phyloP scores from a whole-genome alignment of 345 rosid genomes.

The Abelmoschus esculentus region DNA sequence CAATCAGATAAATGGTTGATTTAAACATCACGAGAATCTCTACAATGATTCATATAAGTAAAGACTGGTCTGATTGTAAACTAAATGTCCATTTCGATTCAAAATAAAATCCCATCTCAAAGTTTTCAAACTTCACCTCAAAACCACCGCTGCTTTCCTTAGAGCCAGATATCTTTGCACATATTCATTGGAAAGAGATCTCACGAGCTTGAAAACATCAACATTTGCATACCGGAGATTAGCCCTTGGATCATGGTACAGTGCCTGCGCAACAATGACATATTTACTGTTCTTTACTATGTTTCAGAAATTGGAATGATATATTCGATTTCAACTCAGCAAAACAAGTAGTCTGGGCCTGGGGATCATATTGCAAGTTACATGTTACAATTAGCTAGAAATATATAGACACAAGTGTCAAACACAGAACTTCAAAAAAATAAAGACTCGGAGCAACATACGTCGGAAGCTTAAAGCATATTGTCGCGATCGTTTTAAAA shows the following conservation, averaged over 20 bases:
- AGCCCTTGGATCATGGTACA: constrained; percentile 74
- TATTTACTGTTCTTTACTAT: background rate
- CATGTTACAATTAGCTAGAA: background rate
- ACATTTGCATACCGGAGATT: constrained; percentile 74
- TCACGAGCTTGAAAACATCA: constrained; percentile 64
- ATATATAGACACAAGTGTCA: too few relatives aligned
- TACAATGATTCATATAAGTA: background rate
- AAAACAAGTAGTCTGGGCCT: background rate
- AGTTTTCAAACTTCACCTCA: constrained; percentile 31
- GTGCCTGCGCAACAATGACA: constrained; percentile 45
- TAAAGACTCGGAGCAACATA: too few relatives aligned
- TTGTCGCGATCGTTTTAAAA: too few relatives aligned
- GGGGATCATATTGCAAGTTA: background rate
- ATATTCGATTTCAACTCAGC: background rate
- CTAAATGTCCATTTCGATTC: background rate
- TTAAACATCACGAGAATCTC: background rate
- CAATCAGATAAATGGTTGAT: background rate
- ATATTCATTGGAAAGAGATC: constrained; percentile 72
- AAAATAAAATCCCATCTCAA: background rate
- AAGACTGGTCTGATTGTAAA: background rate
- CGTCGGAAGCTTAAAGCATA: too few relatives aligned
- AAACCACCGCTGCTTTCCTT: constrained; percentile 76
- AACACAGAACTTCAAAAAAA: too few relatives aligned
- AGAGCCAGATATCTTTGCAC: constrained; percentile 82
- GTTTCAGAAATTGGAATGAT: background rate